These are phyloP conservation scores for Lactarius sanguifluus DNA, from an alignment of 768 basidiomycete species.

Conservation along the genomic window DNA sequence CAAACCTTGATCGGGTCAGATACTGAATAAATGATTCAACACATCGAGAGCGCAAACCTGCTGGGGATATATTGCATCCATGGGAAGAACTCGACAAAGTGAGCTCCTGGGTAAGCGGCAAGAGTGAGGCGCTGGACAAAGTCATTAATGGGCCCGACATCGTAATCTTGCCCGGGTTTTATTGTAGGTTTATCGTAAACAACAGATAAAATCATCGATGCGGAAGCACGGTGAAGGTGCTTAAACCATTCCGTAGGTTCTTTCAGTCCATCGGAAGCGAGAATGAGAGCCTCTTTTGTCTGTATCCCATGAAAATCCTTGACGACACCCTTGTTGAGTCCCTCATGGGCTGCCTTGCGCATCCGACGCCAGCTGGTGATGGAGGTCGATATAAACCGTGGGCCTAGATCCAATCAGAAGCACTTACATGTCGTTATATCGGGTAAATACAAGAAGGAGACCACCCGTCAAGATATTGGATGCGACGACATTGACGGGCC, in stretches of 20 bases:
- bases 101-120: slow-evolving; percentile 40
- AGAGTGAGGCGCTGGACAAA: slow-evolving; percentile 35
- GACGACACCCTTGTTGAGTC: slow-evolving; percentile 34
- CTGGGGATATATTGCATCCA: slow-evolving; percentile 28
- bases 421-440: slow-evolving; percentile 25
- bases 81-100: slow-evolving; percentile 30
- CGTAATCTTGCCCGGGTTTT: slow-evolving; percentile 25
- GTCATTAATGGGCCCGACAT: slow-evolving; percentile 32
- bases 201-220: slow-evolving; percentile 35
- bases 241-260: slow-evolving; percentile 37
- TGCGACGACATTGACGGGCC: slow-evolving; percentile 29
- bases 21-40: background rate
- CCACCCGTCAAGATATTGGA: slow-evolving; percentile 29
- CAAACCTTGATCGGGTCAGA: slow-evolving; percentile 21
- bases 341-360: slow-evolving; percentile 39
- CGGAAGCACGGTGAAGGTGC: slow-evolving; percentile 35
- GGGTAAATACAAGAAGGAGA: slow-evolving; percentile 26
- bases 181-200: slow-evolving; percentile 32
- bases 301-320: slow-evolving; percentile 34
- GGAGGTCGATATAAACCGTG: background rate
- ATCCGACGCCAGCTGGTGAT: slow-evolving; percentile 38
- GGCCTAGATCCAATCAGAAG: background rate
- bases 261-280: slow-evolving; percentile 34
- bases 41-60: slow-evolving; percentile 6
- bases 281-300: slow-evolving; percentile 36